These are phyloP conservation scores for Tulasnella sp. DNA, from an alignment of 768 basidiomycete species.

Conservation along the genomic window DNA sequence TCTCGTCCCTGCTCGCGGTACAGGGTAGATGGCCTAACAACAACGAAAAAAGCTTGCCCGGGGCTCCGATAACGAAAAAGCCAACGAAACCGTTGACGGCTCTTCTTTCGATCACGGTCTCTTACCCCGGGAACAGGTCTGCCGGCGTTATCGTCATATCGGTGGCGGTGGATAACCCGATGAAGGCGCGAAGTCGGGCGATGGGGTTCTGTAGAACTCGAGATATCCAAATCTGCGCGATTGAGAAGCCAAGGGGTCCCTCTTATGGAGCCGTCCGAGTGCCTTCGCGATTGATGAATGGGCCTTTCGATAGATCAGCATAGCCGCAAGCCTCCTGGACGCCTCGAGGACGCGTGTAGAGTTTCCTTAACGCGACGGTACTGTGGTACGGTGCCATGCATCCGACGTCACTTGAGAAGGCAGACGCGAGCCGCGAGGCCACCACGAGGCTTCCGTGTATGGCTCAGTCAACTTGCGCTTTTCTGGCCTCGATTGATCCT, in stretches of 20 bases:
- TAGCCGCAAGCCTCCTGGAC: constrained; percentile 9
- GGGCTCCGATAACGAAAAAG: background rate
- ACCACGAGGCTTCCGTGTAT: constrained; percentile 7
- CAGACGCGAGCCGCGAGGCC: background rate
- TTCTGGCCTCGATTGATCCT: constrained; percentile 7
- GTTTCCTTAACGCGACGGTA: constrained; percentile 1
- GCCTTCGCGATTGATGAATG: constrained; percentile 7
- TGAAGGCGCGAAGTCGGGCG: background rate
- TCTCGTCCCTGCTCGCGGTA: background rate
- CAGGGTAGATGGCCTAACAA: background rate
- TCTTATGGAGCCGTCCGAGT: constrained; percentile 9
- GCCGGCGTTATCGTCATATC: background rate
- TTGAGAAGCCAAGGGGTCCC: constrained; percentile 9
- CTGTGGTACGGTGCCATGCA: background rate
- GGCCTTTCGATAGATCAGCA: background rate
- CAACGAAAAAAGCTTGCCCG: background rate
- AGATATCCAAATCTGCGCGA: background rate
- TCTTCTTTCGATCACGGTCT: background rate
- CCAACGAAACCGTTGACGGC: background rate
- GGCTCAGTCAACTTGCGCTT: constrained; percentile 2
- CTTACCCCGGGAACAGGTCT: background rate
- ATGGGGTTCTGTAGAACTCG: constrained; percentile 1
- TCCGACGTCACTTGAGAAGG: constrained; percentile 6
- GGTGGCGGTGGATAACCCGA: background rate
- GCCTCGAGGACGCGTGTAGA: background rate